phyloP scores from a whole-genome alignment of 352 stramenopile species.

The Phytophthora multivora region DNA sequence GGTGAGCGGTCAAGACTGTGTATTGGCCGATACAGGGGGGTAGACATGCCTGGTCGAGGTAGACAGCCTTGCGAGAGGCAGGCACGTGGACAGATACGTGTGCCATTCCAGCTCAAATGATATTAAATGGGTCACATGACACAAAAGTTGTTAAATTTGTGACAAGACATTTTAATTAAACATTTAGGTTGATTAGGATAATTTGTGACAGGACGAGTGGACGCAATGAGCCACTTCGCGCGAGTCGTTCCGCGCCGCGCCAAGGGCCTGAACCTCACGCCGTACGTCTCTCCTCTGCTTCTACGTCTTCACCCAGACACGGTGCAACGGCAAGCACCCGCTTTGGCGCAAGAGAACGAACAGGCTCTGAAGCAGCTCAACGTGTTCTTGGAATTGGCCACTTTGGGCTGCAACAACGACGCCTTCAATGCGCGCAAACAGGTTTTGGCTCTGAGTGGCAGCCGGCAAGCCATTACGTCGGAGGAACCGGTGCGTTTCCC shows the following conservation, averaged over 20 bases:
- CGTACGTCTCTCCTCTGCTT: slow-evolving; percentile 69
- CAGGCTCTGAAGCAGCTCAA: slow-evolving; percentile 83
- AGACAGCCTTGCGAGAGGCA: slow-evolving; percentile 13
- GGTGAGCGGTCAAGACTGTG: background rate
- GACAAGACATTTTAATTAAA: too few species aligned
- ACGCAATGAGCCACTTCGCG: slow-evolving; percentile 4
- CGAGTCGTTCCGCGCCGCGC: slow-evolving; percentile 20
- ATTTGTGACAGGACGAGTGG: slow-evolving; percentile 12
- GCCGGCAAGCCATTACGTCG: background rate
- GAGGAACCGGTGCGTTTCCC: slow-evolving; percentile 52
- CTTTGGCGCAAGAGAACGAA: slow-evolving; percentile 62
- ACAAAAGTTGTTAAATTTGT: too few species aligned
- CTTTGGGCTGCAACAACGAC: slow-evolving; percentile 75
- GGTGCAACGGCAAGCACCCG: slow-evolving; percentile 50
- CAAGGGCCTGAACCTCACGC: slow-evolving; percentile 63
- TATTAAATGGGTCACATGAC: too few species aligned
- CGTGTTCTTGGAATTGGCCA: slow-evolving; percentile 69
- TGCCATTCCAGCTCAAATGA: too few species aligned
- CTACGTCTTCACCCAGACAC: slow-evolving; percentile 74
- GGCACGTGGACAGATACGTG: slow-evolving; percentile 7
- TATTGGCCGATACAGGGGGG: background rate
- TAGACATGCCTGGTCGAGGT: slow-evolving; percentile 15
- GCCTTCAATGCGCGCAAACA: slow-evolving; percentile 58
- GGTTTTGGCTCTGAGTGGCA: slow-evolving; percentile 39
- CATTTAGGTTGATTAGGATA: too few species aligned